Evolutionary conservation across 2,329 filamentous ascomycete genomes (phyloP).

Genomic region (Aspergillus tamarii): DNA sequence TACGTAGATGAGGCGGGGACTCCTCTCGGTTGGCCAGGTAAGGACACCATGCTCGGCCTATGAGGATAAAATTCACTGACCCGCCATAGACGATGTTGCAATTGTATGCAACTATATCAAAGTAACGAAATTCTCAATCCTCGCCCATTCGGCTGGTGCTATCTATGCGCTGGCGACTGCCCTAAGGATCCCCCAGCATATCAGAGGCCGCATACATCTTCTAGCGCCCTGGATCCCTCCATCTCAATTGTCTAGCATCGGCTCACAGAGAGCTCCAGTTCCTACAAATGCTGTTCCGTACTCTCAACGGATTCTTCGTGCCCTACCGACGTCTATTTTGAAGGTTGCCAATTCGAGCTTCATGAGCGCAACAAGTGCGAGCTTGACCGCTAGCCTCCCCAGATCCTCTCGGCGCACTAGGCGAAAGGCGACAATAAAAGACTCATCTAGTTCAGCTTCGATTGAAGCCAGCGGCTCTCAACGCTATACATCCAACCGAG

Average conservation of each 20-base stretch:
- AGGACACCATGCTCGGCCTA: constrained; percentile 35
- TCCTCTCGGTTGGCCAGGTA: constrained; percentile 91
- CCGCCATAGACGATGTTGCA: constrained; percentile 72
- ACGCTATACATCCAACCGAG: constrained; percentile 18
- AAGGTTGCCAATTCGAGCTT: constrained; percentile 96
- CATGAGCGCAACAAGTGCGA: constrained; percentile 87
- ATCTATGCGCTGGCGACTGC: constrained; percentile 96
- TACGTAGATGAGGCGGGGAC: constrained; percentile 81
- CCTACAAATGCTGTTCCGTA: constrained; percentile 87
- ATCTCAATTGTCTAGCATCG: constrained; percentile 83
- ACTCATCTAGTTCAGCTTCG: constrained; percentile 42
- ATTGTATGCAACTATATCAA: constrained; percentile 90
- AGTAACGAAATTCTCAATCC: constrained; percentile 92
- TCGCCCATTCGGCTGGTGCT: constrained; percentile 95
- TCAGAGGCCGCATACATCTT: constrained; percentile 90
- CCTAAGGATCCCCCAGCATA: constrained; percentile 92
- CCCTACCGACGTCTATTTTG: constrained; percentile 84
- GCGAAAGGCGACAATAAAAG: constrained; percentile 54
- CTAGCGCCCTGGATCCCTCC: constrained; percentile 92
- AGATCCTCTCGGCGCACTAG: constrained; percentile 66
- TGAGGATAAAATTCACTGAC: constrained; percentile 14
- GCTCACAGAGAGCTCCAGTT: constrained; percentile 71
- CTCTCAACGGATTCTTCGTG: constrained; percentile 86
- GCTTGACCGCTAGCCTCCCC: constrained; percentile 76
- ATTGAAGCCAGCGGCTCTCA: constrained; percentile 53